phyloP scores from a whole-genome alignment of 2,329 filamentous ascomycete species.

The Pseudogymnoascus sp. region DNA sequence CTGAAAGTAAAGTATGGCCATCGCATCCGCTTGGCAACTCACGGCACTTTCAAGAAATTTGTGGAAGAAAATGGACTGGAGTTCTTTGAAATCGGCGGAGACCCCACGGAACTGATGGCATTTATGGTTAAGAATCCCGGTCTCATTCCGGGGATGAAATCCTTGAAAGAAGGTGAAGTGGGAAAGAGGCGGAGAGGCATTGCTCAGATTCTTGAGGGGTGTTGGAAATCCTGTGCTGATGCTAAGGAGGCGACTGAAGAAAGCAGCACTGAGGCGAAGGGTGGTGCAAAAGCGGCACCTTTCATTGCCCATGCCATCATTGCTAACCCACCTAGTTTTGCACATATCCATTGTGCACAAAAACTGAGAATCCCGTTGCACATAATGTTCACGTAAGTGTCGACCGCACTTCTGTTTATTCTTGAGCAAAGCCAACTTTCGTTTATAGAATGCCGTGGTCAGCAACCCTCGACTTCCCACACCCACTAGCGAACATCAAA shows the following conservation, averaged over 20 bases:
- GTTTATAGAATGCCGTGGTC: constrained; percentile 54
- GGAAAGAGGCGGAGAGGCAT: constrained; percentile 65
- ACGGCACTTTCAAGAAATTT: constrained; percentile 51
- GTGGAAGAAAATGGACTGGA: constrained; percentile 59
- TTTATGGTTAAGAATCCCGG: constrained; percentile 88
- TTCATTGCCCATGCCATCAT: constrained; percentile 77
- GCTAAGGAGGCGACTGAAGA: constrained; percentile 52
- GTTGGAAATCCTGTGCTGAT: constrained; percentile 77
- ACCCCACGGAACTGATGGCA: constrained; percentile 67
- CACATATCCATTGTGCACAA: constrained; percentile 64
- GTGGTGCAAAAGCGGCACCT: constrained; percentile 20
- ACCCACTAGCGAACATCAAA: constrained; percentile 58
- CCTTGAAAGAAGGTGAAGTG: constrained; percentile 67
- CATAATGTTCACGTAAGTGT: constrained; percentile 74
- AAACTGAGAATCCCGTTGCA: constrained; percentile 64
- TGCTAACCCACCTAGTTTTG: constrained; percentile 66
- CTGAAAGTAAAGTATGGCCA: constrained; percentile 44
- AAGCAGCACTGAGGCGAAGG: constrained; percentile 15
- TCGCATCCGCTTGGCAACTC: constrained; percentile 50
- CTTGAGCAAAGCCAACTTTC: constrained; percentile 1
- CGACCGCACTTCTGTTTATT: constrained; percentile 9
- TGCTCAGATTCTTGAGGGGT: constrained; percentile 67
- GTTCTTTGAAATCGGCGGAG: constrained; percentile 61
- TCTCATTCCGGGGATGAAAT: constrained; percentile 72
- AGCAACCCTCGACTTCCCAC: constrained; percentile 58